These are phyloP conservation scores for Psilocybe cyanescens DNA, from an alignment of 768 basidiomycete species.

Conservation along the genomic window DNA sequence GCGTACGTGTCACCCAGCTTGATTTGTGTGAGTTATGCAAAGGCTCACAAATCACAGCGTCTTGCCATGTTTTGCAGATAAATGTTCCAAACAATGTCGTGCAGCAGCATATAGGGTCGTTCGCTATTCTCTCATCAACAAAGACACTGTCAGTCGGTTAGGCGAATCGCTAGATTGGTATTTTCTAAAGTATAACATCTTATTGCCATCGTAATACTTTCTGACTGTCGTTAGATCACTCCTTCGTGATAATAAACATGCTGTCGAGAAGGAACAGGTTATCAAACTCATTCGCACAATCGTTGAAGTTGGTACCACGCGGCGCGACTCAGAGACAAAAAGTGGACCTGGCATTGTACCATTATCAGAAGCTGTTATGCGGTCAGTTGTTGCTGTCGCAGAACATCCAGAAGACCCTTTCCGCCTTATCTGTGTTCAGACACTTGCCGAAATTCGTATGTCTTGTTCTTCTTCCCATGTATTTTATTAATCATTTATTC, in stretches of 20 bases:
- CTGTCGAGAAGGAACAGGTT: slow-evolving; percentile 89
- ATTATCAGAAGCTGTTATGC: slow-evolving; percentile 76
- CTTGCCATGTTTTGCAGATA: slow-evolving; percentile 79
- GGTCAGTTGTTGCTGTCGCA: slow-evolving; percentile 90
- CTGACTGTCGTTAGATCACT: slow-evolving; percentile 61
- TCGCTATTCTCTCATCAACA: slow-evolving; percentile 76
- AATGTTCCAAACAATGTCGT: slow-evolving; percentile 70
- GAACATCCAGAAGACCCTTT: slow-evolving; percentile 94
- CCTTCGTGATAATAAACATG: slow-evolving; percentile 81
- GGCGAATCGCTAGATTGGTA: slow-evolving; percentile 84
- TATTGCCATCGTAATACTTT: not conserved
- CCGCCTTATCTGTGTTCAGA: slow-evolving; percentile 80
- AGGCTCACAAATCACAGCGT: slow-evolving; percentile 48
- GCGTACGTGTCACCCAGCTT: slow-evolving; percentile 54
- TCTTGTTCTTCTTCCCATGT: slow-evolving; percentile 12
- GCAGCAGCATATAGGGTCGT: slow-evolving; percentile 85
- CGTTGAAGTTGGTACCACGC: slow-evolving; percentile 74
- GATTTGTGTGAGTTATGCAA: not conserved
- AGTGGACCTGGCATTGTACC: slow-evolving; percentile 54
- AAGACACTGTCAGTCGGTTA: slow-evolving; percentile 68
- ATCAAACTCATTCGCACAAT: slow-evolving; percentile 87
- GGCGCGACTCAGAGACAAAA: slow-evolving; percentile 44
- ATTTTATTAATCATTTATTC: not conserved
- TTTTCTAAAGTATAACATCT: slow-evolving; percentile 71
- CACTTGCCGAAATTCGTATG: slow-evolving; percentile 88